These are phyloP conservation scores for Ceriops tagal DNA, from an alignment of 345 rosid genomes.

Conservation along the genomic window DNA sequence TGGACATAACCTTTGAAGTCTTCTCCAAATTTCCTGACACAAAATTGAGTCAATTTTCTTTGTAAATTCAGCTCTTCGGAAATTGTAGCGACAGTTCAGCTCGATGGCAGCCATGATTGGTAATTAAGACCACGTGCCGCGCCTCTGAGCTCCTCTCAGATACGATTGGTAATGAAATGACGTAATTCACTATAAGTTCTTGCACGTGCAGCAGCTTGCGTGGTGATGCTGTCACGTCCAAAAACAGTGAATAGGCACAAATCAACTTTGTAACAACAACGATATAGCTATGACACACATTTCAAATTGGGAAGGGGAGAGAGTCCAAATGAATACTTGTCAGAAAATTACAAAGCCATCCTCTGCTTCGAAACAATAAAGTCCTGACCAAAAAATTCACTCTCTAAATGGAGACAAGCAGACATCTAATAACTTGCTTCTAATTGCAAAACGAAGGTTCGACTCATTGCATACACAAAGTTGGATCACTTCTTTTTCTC, in stretches of 20 bases:
- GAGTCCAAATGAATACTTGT: too few relatives aligned
- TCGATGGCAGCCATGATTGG: too few relatives aligned
- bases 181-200: too few relatives aligned
- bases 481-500: conserved; percentile 58
- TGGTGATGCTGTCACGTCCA: too few relatives aligned
- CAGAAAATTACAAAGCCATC: background rate
- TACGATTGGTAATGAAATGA: too few relatives aligned
- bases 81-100: too few relatives aligned
- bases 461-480: background rate
- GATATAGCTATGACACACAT: background rate
- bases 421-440: conserved; percentile 3
- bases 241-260: too few relatives aligned
- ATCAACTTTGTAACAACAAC: background rate
- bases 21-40: background rate
- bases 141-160: too few relatives aligned
- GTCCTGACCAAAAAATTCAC: background rate
- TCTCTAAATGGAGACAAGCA: conserved; percentile 10
- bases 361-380: conserved; percentile 13
- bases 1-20: background rate
- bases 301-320: background rate
- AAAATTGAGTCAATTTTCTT: background rate
- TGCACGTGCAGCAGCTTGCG: too few relatives aligned
- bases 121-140: too few relatives aligned
- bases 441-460: conserved; percentile 1
- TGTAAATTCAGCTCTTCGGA: background rate